These are phyloP conservation scores for Penicillium waksmanii DNA, from an alignment of 495 filamentous ascomycete species.

Conservation along the genomic window DNA sequence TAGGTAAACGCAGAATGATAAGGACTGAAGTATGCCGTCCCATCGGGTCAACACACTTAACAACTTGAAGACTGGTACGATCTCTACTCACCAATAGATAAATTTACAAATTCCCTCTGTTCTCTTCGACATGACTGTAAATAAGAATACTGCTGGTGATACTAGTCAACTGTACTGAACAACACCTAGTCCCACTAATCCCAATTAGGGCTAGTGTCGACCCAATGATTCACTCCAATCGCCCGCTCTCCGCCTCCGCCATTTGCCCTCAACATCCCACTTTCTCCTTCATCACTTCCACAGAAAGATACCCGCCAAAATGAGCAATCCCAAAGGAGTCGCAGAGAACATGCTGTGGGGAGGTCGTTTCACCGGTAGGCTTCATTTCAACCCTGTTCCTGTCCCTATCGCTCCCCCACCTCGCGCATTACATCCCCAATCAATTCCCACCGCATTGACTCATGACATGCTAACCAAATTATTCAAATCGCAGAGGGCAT, in stretches of 20 bases:
- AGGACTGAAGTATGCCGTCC: too few species aligned
- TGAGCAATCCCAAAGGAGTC: slow-evolving; percentile 47
- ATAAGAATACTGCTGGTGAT: background rate
- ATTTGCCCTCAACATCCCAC: background rate
- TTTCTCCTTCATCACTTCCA: slow-evolving; percentile 11
- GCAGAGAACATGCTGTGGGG: slow-evolving; percentile 76
- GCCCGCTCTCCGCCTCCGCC: slow-evolving; percentile 2
- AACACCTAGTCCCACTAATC: background rate
- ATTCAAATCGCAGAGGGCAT: slow-evolving; percentile 61
- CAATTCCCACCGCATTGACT: slow-evolving; percentile 14
- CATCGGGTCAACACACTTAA: too few species aligned
- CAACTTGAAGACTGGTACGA: too few species aligned
- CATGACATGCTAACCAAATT: slow-evolving; percentile 33
- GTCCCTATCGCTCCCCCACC: background rate
- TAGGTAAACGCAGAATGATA: too few species aligned
- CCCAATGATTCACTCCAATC: slow-evolving; percentile 7
- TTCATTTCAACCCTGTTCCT: background rate
- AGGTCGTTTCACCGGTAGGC: slow-evolving; percentile 76
- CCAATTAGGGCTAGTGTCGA: slow-evolving; percentile 3
- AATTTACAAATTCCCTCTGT: background rate
- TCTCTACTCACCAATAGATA: too few species aligned
- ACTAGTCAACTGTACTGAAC: background rate
- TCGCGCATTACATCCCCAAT: slow-evolving; percentile 9
- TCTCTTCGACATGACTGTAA: background rate
- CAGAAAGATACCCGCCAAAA: slow-evolving; percentile 28